Base-by-base conservation (phyloP, 2,329 filamentous ascomycete species). In the Nemania abortiva region DNA sequence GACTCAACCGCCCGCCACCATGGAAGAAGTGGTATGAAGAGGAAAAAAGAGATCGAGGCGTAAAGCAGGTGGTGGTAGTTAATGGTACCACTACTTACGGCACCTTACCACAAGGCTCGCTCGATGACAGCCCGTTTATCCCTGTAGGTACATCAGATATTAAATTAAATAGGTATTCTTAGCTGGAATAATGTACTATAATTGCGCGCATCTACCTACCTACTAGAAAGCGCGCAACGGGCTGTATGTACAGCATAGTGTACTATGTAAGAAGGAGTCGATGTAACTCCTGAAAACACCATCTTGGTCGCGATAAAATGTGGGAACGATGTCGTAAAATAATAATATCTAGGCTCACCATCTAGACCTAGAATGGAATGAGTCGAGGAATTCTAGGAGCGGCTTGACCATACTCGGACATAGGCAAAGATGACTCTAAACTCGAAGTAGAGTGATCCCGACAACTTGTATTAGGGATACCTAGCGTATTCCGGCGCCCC, bases 311-410 rank as follows among this genome's bases (percentile, higher is more conserved):
- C 60, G 55, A 63, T 63, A 56, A 63, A 70, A 67, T 64, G 52
- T 66, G 63, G 67, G 67, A 56, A 59, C 54, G 49, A 56, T 50
- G 50, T 52, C 34, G 42, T 52, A 55, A 37, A 61, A 57, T 56
- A 57, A 69, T 63, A 45, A 11, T 49, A 22, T 22, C 37, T 42
- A 31, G 66, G 50, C 50, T 55, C 29, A 18, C 18, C 39, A 13
- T 42, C 69, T 71, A 71, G 45, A 22, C 69, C 62, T n/a, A 60
- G 34, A 69, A 66, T 53, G 62, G 69, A 57, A 69, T 59, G 65
- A 65, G 54, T 55, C 27, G 34, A 66, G 60, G 31, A 18, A 27
- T 24, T 68, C 55, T 45, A 55, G 34, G 54, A 65, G 56, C 20
- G 47, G 63, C 65, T 66, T 63, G 54, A 52, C 56, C 50, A 52